Base-by-base conservation (phyloP, 176 grass and related monocot genomes). In the Coix lacrymajobi region DNA sequence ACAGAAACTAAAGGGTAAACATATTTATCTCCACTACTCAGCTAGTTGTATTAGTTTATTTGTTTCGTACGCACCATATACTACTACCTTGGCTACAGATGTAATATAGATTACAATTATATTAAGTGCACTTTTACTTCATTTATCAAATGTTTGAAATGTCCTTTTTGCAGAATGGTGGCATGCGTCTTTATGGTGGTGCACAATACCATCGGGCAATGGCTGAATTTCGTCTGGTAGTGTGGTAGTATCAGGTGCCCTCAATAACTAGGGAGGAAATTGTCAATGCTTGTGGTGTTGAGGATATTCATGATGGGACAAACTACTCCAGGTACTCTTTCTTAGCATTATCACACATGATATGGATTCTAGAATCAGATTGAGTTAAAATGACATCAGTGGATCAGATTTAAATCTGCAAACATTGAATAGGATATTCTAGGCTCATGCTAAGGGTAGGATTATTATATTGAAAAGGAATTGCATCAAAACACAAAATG, bases 281-380 rank as follows among this genome's bases (percentile, higher is more conserved):
- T 84, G 90, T 98, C 81, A 98, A 98, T 87, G 95, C 95, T 71
- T 98, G 79, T 91, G 95, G 95, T n/a, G 92, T 98, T 88, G 95
- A 98, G 91, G 95, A 98, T 88, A 92, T 98, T 89, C 95, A 98
- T 86, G 95, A 98, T 65, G 95, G 95, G 24, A 95, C 95, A 34
- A 98, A 98, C 69, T 98, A 95, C 78, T 98, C 95, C 20, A 95
- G 92, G 95, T 98, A 69, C 15, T 89, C 17, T 68, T 78, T 57
- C 41, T 80, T 10, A 69, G 25, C 8, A 16, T 39, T 56, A 38
- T 20, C n/a, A 54, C 25, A n/a, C 36, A 37, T 39, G 31, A 28
- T 28, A 56, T 17, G 3, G 22, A 39, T 57, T 29, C 32, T 36
- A 52, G 7, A 30, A 52, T 11, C 32, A 52, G 0, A 66, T 66